Percentiles rank a stretch among this genome's conserved stretches.
phyloP scores from a whole-genome alignment of 2,329 filamentous ascomycete species.

The Fusarium solani-melongenae region DNA sequence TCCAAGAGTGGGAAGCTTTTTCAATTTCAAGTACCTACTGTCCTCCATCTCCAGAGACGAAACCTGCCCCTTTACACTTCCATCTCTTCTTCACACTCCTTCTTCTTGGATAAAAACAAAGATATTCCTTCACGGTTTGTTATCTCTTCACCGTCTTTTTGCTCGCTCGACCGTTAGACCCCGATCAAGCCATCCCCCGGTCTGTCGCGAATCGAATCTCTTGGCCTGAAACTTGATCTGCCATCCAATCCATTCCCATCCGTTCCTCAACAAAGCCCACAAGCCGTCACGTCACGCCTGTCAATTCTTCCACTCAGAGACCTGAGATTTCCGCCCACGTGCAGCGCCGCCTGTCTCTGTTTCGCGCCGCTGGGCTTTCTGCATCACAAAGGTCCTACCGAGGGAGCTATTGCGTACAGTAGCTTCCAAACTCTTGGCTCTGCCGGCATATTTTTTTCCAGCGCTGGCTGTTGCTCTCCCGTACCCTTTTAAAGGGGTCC shows the following conservation, averaged over 20 bases:
- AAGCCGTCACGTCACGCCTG: slow-evolving; percentile 28
- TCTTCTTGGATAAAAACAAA: slow-evolving; percentile 8
- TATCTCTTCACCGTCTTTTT: slow-evolving; percentile 29
- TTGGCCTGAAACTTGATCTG: slow-evolving; percentile 33
- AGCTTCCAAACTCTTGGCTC: slow-evolving; percentile 18
- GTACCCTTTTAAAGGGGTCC: slow-evolving; percentile 36
- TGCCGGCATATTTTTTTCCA: slow-evolving; percentile 25
- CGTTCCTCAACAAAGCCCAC: slow-evolving; percentile 29
- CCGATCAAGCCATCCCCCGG: slow-evolving; percentile 29
- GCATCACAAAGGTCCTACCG: background rate
- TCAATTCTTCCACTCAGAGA: slow-evolving; percentile 6
- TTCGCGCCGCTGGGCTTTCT: slow-evolving; percentile 14
- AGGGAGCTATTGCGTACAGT: slow-evolving; percentile 6
- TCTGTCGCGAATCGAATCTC: slow-evolving; percentile 24
- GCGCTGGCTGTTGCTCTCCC: background rate
- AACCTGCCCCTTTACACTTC: slow-evolving; percentile 34
- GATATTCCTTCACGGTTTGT: background rate
- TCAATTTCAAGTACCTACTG: slow-evolving; percentile 28
- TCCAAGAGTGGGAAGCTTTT: slow-evolving; percentile 17
- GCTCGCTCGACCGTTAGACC: slow-evolving; percentile 9
- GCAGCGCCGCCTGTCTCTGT: slow-evolving; percentile 28
- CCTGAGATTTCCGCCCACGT: slow-evolving; percentile 26
- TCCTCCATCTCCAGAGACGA: background rate
- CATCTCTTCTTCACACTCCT: slow-evolving; percentile 3
- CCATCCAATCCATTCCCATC: slow-evolving; percentile 1